These are phyloP conservation scores for Lodderomyces jiufengensis DNA, from an alignment of 1,139 yeast genomes.

Conservation along the genomic window DNA sequence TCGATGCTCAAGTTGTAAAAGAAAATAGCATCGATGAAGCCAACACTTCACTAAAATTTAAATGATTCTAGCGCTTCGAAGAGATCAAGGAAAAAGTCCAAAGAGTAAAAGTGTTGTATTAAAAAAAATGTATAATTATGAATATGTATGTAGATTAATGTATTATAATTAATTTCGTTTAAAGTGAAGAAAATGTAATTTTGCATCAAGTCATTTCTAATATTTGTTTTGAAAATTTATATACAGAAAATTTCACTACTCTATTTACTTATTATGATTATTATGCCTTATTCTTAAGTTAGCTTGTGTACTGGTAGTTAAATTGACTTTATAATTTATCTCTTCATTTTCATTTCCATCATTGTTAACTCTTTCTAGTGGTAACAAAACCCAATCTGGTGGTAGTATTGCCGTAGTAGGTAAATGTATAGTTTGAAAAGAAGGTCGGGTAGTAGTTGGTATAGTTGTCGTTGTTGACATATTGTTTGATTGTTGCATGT, in stretches of 20 bases:
- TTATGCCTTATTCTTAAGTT: slow-evolving; percentile 11
- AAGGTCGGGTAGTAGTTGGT: not conserved
- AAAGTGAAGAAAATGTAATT: no score
- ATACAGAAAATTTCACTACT: no score
- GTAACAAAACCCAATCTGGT: slow-evolving; percentile 34
- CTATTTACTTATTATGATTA: no score
- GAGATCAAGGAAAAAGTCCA: no score
- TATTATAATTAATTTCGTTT: no score
- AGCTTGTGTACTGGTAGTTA: slow-evolving; percentile 18
- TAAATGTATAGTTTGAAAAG: slow-evolving; percentile 7
- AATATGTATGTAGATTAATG: no score
- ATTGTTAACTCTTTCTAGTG: slow-evolving; percentile 16
- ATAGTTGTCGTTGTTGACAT: not conserved
- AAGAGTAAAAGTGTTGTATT: no score
- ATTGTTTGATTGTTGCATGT: not conserved
- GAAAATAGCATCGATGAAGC: no score
- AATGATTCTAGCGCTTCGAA: no score
- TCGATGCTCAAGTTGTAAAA: slow-evolving; percentile 7
- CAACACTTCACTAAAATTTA: no score
- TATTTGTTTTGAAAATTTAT: slow-evolving; percentile 9
- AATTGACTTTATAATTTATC: slow-evolving; percentile 18
- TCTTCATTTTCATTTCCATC: slow-evolving; percentile 7
- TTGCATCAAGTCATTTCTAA: not conserved
- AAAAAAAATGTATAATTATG: no score
- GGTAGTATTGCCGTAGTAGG: slow-evolving; percentile 30